Evolutionary conservation across 768 basidiomycete species (phyloP), one percentile per base, ranked within the genome.

Genomic region (Suillus alpinus): DNA sequence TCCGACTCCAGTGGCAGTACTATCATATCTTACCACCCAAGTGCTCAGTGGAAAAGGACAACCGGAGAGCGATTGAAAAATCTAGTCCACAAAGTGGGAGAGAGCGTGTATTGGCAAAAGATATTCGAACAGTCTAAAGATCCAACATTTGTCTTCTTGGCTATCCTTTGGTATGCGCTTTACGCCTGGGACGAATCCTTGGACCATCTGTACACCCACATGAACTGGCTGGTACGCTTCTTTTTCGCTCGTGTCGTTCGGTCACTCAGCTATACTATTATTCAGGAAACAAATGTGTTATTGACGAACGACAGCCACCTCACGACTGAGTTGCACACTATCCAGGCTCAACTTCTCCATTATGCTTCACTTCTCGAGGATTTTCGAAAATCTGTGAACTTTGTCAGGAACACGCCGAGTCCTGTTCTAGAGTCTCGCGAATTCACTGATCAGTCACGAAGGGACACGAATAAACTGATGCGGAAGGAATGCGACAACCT

Each of bases 151-250:
- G 44, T 75, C 13, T 68, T 75, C 23, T 66, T 76, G 44, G 75
- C 80, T 56, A 70, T 81, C 8, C 70, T 86, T 23, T 86, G 85
- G 86, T 84, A 85, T 60, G 80, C 83, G 1, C 65, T 86, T 29
- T 86, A 86, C 65, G 80, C 84, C 0, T 86, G 86, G 84, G 86
- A 86, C 49, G 84, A 87, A 67, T 71, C 83, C 0, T 73, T 86
- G 36, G 84, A 85, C 64, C 70, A 73, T 13, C 65, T 86, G 44
- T 85, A 84, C 58, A 64, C 67, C 9, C 82, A 86, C 63, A 78
- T 86, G 26, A 81, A 78, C 60, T 75, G 63, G 59, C 71, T 87
- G 70, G 83, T 85, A 66, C 44, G 69, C 4, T 10, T 23, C 47
- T 10, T 44, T 10, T 13, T 52, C 6, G 10, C 0, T 53, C 37